These are phyloP conservation scores for Gnomoniopsis smithogilvyi DNA, from an alignment of 2,329 filamentous ascomycete species.

Conservation along the genomic window DNA sequence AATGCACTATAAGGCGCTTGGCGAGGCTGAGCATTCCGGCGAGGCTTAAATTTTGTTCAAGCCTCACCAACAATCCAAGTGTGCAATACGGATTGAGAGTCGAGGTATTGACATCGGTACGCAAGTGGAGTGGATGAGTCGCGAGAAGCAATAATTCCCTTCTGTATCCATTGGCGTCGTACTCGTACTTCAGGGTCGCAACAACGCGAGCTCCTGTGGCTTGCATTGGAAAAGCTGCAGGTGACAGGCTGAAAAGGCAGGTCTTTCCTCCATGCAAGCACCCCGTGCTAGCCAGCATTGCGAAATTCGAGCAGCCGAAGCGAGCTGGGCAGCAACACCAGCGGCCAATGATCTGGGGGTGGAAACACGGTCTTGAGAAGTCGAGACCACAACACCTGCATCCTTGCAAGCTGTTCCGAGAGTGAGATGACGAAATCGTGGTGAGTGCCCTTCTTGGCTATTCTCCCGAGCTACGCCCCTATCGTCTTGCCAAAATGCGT, in stretches of 20 bases:
- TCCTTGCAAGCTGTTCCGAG: no score
- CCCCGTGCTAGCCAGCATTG: not conserved
- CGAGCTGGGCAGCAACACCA: not conserved
- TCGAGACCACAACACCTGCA: no score
- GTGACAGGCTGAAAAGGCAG: not conserved
- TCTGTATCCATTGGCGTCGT: not conserved
- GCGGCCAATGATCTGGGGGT: no score
- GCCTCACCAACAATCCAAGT: no score
- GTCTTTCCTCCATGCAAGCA: not conserved
- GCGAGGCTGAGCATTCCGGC: not conserved
- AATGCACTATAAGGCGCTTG: not conserved
- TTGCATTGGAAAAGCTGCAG: not conserved
- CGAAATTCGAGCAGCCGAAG: not conserved
- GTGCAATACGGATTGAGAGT: no score
- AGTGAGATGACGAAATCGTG: no score
- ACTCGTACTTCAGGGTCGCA: not conserved
- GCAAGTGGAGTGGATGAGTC: not conserved
- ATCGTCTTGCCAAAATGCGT: no score
- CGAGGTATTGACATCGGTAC: not conserved
- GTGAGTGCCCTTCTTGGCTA: no score
- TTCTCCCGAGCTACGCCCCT: no score
- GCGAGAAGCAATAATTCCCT: not conserved
- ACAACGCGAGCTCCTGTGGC: not conserved
- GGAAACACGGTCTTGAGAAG: no score
- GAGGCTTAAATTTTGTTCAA: no score